Base-by-base conservation (phyloP, 1,284 basidiomycete species). In the Kalmanozyma brasiliensis region DNA sequence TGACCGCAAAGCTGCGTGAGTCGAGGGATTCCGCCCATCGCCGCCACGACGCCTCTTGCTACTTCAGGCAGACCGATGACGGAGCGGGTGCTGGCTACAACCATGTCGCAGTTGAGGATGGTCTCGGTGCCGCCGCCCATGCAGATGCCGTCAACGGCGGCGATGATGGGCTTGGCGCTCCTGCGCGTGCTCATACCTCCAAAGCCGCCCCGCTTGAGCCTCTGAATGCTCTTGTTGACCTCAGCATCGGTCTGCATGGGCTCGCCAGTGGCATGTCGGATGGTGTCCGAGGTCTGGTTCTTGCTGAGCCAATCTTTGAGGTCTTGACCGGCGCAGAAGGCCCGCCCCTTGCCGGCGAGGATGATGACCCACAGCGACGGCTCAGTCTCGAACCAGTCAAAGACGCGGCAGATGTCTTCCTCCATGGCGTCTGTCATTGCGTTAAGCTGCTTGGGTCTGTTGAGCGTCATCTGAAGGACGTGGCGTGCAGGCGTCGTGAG, bases 71-170 rank as follows among this genome's bases (percentile, higher is more conserved):
- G 85, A 3, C 87, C 90, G 61, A 94, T 89, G 55, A 86, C 87
- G 7, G 90, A 89, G 11, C 88, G 86, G 40, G 88, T 85, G 52
- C 85, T 87, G 2, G 91, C 89, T n/a, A 94, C 83, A 29, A 93
- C 90, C 23, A 93, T 80, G 78, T 94, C 92, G 70, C 90, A 92
- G 68, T 93, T 93, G 9, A 93, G 79, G 0, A 91, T 69, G 46
- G 92, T 87, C 79, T 94, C 92, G 37, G 88, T 85, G 1, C 91
- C 92, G 5, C 92, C 92, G 13, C 92, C 92, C 67, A 89, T 89
- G 3, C 90, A 88, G 26, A 88, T 86, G 13, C 92, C 92, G 70
- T 90, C 88, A 1, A 93, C 89, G 3, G 92, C 91, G 17, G 91
- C 90, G 47, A 94, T 90, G 64, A 92, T 87, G 8, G 91, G 91